Percentiles rank a stretch among this genome's conserved stretches.
Conservation (phyloP, 805 yeast genomes). For the Brettanomyces sp. region DNA sequence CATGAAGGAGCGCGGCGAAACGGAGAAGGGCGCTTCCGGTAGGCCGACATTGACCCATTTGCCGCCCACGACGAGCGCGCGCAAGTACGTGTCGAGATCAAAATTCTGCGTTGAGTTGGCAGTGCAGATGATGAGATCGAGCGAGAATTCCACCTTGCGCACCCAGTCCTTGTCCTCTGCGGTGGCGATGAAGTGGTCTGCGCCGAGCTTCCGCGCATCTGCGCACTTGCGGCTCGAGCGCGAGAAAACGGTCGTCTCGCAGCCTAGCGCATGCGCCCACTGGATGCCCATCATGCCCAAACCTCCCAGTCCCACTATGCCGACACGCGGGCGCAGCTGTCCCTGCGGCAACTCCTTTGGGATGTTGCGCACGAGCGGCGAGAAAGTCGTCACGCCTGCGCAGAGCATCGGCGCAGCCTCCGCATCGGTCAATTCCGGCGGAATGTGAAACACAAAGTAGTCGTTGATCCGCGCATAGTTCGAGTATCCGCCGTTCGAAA, state of each 20-base stretch:
- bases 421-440: conserved; percentile 40
- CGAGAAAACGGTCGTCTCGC: conserved; percentile 51
- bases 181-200: conserved; percentile 45
- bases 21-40: conserved; percentile 40
- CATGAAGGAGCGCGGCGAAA: conserved; percentile 33
- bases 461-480: conserved; percentile 56
- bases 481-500: conserved; percentile 61
- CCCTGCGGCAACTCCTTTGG: conserved; percentile 24
- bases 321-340: conserved; percentile 33
- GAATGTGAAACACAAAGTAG: conserved; percentile 54
- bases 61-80: conserved; percentile 47
- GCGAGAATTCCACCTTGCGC: conserved; percentile 18
- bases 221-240: conserved; percentile 40
- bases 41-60: conserved; percentile 58
- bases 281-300: conserved; percentile 57
- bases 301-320: conserved; percentile 59
- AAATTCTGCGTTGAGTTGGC: conserved; percentile 43
- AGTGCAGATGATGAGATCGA: conserved; percentile 46
- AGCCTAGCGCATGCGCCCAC: conserved; percentile 54
- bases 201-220: conserved; percentile 47
- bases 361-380: conserved; percentile 48
- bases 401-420: conserved; percentile 67
- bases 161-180: conserved; percentile 27
- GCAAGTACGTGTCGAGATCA: conserved; percentile 39
- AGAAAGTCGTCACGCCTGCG: conserved; percentile 67